Percentiles rank a stretch among this genome's conserved stretches.
phyloP scores from a whole-genome alignment of 2,329 filamentous ascomycete species.

The Amylocarpus encephaloides region DNA sequence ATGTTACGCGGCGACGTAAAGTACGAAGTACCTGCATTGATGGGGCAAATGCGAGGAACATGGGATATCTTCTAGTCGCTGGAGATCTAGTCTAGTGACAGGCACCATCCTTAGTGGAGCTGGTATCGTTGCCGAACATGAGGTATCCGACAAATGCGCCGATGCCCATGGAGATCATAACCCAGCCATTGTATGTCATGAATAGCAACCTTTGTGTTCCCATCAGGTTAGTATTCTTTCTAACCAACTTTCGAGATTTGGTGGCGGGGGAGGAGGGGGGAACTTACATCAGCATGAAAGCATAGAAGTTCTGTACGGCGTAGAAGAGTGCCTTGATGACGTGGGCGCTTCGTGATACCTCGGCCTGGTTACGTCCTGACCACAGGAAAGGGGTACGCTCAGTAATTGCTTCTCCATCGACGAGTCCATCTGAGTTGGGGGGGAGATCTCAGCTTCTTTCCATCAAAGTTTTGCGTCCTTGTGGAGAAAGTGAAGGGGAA shows the following conservation, averaged over 20 bases:
- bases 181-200: constrained; percentile 99
- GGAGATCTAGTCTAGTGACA: constrained; percentile 64
- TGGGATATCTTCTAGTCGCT: too few relatives aligned
- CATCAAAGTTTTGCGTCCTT: constrained; percentile 6
- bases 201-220: constrained; percentile 70
- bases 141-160: constrained; percentile 88
- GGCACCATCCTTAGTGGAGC: constrained; percentile 76
- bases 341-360: constrained; percentile 61
- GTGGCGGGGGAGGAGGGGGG: neutral
- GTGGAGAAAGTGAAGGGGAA: neutral
- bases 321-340: constrained; percentile 78
- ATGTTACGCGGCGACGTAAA: too few relatives aligned
- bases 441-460: constrained; percentile 25
- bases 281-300: constrained; percentile 98
- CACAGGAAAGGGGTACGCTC: constrained; percentile 57
- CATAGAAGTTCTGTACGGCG: constrained; percentile 93
- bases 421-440: constrained; percentile 2
- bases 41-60: too few relatives aligned
- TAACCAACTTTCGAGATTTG: neutral
- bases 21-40: too few relatives aligned
- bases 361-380: constrained; percentile 65
- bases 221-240: neutral
- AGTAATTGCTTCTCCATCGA: constrained; percentile 39
- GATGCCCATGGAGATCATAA: constrained; percentile 86
- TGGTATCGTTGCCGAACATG: constrained; percentile 64